A percentile compares a stretch with the other conserved stretches of the same genome.
phyloP scores from a whole-genome alignment of 352 stramenopile species.

The Thalassiosira gravida region DNA sequence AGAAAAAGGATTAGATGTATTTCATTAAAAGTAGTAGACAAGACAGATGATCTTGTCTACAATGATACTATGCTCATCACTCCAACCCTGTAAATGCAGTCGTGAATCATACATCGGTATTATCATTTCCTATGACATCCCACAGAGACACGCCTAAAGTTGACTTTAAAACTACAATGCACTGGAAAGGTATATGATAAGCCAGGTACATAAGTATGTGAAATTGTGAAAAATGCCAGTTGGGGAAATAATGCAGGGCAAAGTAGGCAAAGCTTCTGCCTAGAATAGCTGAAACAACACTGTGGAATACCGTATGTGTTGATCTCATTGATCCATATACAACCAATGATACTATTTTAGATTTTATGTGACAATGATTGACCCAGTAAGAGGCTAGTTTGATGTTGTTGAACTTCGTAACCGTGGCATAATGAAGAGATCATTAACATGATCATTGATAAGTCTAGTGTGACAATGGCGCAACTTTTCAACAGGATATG shows the following conservation, averaged over 20 bases:
- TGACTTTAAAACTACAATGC: constrained; percentile 14
- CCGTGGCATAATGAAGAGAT: too few species aligned
- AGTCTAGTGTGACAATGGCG: constrained; percentile 4
- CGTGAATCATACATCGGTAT: constrained; percentile 19
- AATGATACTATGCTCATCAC: constrained; percentile 16
- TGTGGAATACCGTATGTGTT: constrained; percentile 24
- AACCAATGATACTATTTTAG: constrained; percentile 8
- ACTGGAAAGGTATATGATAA: constrained; percentile 1
- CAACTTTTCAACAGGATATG: constrained; percentile 28
- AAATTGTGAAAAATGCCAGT: constrained; percentile 23
- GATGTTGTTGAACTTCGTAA: constrained; percentile 11
- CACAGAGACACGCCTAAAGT: constrained; percentile 18
- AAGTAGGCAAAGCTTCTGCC: constrained; percentile 26
- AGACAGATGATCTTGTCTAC: neutral
- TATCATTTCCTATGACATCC: constrained; percentile 39
- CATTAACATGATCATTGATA: too few species aligned
- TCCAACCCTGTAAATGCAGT: neutral
- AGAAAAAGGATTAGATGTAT: constrained; percentile 22
- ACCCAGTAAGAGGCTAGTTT: constrained; percentile 42
- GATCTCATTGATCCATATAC: constrained; percentile 41
- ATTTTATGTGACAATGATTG: constrained; percentile 49
- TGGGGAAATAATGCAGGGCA: constrained; percentile 11
- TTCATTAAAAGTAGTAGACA: constrained; percentile 10
- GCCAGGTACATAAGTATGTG: constrained; percentile 13
- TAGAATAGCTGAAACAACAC: constrained; percentile 4